Base-by-base conservation (phyloP, 1,139 yeast genomes). In the Suhomyces bokatorum region DNA sequence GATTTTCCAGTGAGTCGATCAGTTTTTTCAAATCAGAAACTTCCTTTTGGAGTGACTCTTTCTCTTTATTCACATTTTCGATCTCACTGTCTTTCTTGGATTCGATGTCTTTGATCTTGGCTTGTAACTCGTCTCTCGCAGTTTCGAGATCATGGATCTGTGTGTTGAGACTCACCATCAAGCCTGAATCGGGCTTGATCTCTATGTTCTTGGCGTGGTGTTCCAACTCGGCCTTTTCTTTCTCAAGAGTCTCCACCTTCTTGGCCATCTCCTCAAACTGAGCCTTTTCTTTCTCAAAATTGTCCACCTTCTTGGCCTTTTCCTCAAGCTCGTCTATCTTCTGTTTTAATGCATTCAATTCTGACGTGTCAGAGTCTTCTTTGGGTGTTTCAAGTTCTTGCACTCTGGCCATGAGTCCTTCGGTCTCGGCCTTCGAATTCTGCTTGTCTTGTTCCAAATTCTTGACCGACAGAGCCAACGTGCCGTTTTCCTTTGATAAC, bases 401-500 rank as follows among this genome's bases (percentile, higher is more conserved):
- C 9, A 36, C 22, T 5, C 30, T 16, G 9, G 39, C 4, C 11
- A 27, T 32, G 22, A 38, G 14, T 22, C 24, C 35, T 13, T 35
- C 31, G 8, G 20, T 15, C 24, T 30, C 32, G 6, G n/a, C 32
- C 36, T 24, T 28, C 12, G 15, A 12, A 13, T 28, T 41, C 32
- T 10, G 24, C 17, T 42, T 33, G 3, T 37, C 28, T 12, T 22
- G 27, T 34, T 50, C 50, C 15, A 42, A 40, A 15, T 49, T 43
- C 34, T 38, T 52, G 34, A 48, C 50, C 14, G 40, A 40, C 17
- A 33, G 17, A 4, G 47, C 37, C 35, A 56, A 43, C 1, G 44
- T 39, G 11, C 54, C 44, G 11, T 52, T 50, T 24, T 58, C 63
- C 13, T 56, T 51, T 3, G 56, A 41, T 6, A 51, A 43, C 15